These are phyloP conservation scores for Phaeosphaeriaceae sp. DNA, from an alignment of 2,329 filamentous ascomycete species.

Conservation along the genomic window DNA sequence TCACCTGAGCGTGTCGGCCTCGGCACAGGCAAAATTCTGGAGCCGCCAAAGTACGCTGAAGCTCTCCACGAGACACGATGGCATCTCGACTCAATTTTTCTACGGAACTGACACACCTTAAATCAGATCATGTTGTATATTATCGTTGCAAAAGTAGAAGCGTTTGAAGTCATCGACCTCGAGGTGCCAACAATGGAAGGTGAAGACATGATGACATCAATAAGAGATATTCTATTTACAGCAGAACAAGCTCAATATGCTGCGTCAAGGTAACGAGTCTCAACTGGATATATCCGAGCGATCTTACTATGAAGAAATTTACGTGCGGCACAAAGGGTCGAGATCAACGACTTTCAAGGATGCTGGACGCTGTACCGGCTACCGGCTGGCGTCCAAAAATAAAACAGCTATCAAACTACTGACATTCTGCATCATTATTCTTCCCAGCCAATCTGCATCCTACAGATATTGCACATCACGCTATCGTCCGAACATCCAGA, in stretches of 20 bases:
- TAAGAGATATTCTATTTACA: background rate
- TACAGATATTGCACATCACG: background rate
- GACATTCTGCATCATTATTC: background rate
- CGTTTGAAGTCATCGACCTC: background rate
- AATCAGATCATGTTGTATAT: no score
- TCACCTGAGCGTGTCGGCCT: background rate
- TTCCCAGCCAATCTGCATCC: conserved; percentile 2
- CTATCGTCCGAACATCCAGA: conserved; percentile 11
- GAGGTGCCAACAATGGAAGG: background rate
- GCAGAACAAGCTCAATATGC: background rate
- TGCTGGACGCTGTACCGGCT: background rate
- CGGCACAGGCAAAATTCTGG: background rate
- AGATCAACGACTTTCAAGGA: background rate
- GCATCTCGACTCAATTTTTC: no score
- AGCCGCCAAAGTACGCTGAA: background rate
- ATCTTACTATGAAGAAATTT: background rate
- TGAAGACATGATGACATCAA: background rate
- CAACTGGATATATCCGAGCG: background rate
- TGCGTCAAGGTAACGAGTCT: no score
- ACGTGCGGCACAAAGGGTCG: background rate
- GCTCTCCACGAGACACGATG: no score
- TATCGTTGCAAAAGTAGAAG: no score
- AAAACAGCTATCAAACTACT: background rate
- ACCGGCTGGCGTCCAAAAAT: conserved; percentile 2
- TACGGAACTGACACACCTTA: no score